Base-by-base conservation (phyloP, 805 yeast genomes). In the Brettanomyces custersianus region DNA sequence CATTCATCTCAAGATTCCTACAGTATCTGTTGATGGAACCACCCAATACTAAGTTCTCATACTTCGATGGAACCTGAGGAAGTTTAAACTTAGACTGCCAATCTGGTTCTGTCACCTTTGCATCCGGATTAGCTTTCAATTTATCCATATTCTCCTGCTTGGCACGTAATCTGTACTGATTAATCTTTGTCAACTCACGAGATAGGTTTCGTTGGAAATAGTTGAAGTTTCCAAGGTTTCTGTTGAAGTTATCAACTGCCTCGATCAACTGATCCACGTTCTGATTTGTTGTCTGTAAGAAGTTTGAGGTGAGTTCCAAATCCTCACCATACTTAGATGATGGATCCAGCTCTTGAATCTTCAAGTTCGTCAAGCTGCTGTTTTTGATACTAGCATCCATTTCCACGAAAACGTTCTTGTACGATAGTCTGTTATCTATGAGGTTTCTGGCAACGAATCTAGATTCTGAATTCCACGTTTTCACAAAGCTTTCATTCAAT, bases 221-320 rank as follows among this genome's bases (percentile, higher is more conserved):
- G 65, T 81, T 80, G 67, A 80, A 77, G 60, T 78, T 82, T 46
- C 80, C 78, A 55, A 80, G 83, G 54, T 80, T 87, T 55, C 78
- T 78, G 62, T 78, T 79, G 63, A 74, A 77, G 33, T 80, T 77
- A 57, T 83, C 92, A 28, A 83, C 69, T 35, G 84, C 73, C 42
- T 74, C 78, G 52, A 74, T 69, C 45, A 82, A 65, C 32, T 71
- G 70, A 52, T 81, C 88, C 40, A 77, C 72, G 42, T 65, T 66
- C 41, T 61, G 59, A 31, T 45, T 46, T 25, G 69, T 59, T 13
- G 65, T 56, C 41, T 63, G 67, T 41, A 62, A 60, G 17, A 66
- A 56, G 16, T 68, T 60, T 28, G 61, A 54, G 26, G 70, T 59
- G 37, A 65, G 46, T 37, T 60, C 62, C 39, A 59, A 55, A 36